Percentiles rank a stretch among this genome's conserved stretches.
These are phyloP conservation scores for Stevia rebaudiana DNA, from an alignment of 140 eudicot genomes.

Conservation along the genomic window DNA sequence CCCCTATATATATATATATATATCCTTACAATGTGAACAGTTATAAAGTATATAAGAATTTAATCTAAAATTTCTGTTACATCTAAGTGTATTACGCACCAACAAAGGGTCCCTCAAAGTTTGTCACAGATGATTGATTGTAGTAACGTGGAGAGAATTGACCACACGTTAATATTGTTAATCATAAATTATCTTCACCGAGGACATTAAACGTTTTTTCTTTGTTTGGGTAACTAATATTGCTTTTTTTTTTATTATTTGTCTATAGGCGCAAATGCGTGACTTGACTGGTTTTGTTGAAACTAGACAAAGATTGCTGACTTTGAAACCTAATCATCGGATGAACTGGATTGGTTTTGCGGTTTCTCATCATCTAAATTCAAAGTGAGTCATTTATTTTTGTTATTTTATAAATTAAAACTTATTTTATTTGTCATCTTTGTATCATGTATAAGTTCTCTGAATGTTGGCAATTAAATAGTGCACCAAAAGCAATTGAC, in stretches of 20 bases:
- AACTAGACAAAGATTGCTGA: slow-evolving; percentile 90
- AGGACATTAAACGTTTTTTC: background rate
- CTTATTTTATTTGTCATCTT: background rate
- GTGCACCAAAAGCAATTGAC: slow-evolving; percentile 95
- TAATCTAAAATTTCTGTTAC: background rate
- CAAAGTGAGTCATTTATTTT: slow-evolving; percentile 47
- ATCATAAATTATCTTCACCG: background rate
- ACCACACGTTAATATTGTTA: background rate
- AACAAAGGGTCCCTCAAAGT: background rate
- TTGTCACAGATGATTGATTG: background rate
- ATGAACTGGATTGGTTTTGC: slow-evolving; percentile 99
- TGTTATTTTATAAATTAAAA: background rate
- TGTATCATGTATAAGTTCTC: background rate
- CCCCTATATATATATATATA: slow-evolving; percentile 78
- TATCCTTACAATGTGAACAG: background rate
- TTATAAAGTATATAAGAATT: background rate
- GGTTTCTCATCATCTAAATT: slow-evolving; percentile 84
- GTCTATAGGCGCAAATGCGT: slow-evolving; percentile 91
- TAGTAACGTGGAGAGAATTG: background rate
- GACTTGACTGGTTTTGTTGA: slow-evolving; percentile 98
- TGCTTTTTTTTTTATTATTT: background rate
- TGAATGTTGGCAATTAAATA: slow-evolving; percentile 18
- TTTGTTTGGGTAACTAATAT: slow-evolving; percentile 18
- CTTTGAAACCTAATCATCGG: slow-evolving; percentile 93
- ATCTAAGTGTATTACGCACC: background rate